Conservation (phyloP, 306 rosid genomes). For the Astragalus membranaceus region DNA sequence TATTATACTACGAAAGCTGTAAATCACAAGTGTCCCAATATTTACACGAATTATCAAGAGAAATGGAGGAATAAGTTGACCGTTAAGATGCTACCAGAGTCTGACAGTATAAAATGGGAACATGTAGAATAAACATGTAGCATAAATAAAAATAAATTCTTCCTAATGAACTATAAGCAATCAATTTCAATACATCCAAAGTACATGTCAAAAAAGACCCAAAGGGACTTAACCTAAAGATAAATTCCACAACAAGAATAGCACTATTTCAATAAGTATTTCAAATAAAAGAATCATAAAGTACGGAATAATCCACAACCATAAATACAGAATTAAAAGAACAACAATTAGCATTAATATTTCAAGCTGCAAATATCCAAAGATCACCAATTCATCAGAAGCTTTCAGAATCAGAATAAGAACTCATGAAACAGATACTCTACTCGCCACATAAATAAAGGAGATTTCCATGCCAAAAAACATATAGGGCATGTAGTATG, state of each 20-base stretch:
- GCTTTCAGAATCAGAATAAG: too few relatives aligned
- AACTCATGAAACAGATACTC: too few relatives aligned
- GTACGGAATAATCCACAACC: too few relatives aligned
- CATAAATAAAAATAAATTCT: conserved; percentile 7
- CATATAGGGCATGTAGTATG: neutral
- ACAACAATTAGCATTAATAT: too few relatives aligned
- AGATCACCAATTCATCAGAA: too few relatives aligned
- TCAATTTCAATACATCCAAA: neutral
- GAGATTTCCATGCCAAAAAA: too few relatives aligned
- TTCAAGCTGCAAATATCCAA: too few relatives aligned
- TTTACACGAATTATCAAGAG: neutral
- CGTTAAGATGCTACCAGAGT: neutral
- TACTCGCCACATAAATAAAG: too few relatives aligned
- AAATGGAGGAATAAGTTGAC: neutral
- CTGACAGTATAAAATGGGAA: neutral
- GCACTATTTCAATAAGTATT: neutral
- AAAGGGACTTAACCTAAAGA: too few relatives aligned
- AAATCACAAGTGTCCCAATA: conserved; percentile 3
- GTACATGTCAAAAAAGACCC: too few relatives aligned
- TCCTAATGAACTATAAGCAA: neutral
- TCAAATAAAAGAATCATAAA: neutral
- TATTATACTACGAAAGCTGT: conserved; percentile 4
- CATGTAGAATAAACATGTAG: neutral
- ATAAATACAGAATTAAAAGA: too few relatives aligned
- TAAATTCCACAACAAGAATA: neutral